Evolutionary conservation across 2,329 filamentous ascomycete genomes (phyloP), one percentile per base, ranked within the genome.

Genomic region (Claviceps monticola): DNA sequence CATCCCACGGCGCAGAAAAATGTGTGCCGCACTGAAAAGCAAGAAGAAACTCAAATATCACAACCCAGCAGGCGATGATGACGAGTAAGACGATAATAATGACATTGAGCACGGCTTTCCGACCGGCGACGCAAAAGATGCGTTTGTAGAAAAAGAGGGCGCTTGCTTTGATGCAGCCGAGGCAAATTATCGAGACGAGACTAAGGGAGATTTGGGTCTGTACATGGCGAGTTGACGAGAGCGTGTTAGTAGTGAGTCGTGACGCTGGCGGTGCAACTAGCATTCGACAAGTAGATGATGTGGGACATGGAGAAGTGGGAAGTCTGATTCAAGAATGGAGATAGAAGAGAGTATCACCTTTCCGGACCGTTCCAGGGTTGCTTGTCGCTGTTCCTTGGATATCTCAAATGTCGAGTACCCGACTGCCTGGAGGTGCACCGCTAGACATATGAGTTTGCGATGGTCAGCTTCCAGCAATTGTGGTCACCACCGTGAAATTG

Each of bases 11-110:
- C 2, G 58, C 56, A 3, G 55, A 55, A 41, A 59, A 58, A 38
- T 59, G 57, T 11, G 56, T 56, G 16, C 56, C 54, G 48, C 58
- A 60, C 43, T 60, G 55, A 26, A 60, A 57, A 8, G 52, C 57
- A 3, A 55, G 53, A 2, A 59, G 41, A 49, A 60, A 54, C 38
- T 55, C 51, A 23, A 58, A 58, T 5, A 51, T 47, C 8, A 58
- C 17, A 6, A 56, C 50, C 58, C 58, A 59, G 4, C 55, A 46
- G 14, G 51, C 47, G 6, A 58, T 51, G 6, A 57, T 16, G 29
- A 53, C 41, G 26, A 57, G 49, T 7, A 53, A 51, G 21, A 41
- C 19, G 16, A 48, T 46, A 17, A 48, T 59, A 14, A 50, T 36
- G 13, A 52, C 49, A 17, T 54, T 52, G 34, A 57, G 54, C 9